phyloP scores from a whole-genome alignment of 73 alveolate genomes.

The Symbiodinium pilosum region DNA sequence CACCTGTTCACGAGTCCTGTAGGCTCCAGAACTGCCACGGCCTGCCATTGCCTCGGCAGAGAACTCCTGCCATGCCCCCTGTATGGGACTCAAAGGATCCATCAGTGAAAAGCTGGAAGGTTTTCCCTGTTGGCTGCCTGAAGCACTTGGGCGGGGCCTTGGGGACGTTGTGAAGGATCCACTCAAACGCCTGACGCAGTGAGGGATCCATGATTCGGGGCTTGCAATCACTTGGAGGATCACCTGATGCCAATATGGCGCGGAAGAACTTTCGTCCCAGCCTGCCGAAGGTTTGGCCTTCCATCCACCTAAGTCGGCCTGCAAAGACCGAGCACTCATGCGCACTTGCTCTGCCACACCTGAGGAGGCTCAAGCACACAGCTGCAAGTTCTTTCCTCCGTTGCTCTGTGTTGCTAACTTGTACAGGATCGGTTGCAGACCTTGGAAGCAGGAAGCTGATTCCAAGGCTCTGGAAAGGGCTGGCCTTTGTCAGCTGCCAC shows the following conservation, averaged over 20 bases:
- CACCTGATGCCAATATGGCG: background rate
- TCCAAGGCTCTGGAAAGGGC: background rate
- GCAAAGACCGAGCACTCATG: background rate
- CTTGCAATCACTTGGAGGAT: background rate
- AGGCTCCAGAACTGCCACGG: no score
- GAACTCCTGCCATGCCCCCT: background rate
- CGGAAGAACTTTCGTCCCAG: background rate
- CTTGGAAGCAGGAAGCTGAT: background rate
- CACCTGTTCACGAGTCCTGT: background rate
- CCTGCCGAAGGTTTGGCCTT: background rate
- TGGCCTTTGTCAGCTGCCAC: background rate
- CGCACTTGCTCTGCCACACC: background rate
- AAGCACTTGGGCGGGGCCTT: background rate
- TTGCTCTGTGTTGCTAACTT: background rate
- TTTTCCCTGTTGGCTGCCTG: background rate
- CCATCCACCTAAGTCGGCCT: background rate
- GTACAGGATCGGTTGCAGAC: background rate
- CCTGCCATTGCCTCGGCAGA: background rate
- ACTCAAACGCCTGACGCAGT: background rate
- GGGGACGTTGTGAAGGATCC: background rate
- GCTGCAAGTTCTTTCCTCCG: background rate
- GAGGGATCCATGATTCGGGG: background rate
- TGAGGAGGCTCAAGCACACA: background rate
- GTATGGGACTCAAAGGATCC: background rate
- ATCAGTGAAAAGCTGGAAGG: background rate